Percentiles rank a stretch among this genome's conserved stretches.
phyloP scores from a whole-genome alignment of 2,329 filamentous ascomycete genomes.

The Cytospora chrysosperma region DNA sequence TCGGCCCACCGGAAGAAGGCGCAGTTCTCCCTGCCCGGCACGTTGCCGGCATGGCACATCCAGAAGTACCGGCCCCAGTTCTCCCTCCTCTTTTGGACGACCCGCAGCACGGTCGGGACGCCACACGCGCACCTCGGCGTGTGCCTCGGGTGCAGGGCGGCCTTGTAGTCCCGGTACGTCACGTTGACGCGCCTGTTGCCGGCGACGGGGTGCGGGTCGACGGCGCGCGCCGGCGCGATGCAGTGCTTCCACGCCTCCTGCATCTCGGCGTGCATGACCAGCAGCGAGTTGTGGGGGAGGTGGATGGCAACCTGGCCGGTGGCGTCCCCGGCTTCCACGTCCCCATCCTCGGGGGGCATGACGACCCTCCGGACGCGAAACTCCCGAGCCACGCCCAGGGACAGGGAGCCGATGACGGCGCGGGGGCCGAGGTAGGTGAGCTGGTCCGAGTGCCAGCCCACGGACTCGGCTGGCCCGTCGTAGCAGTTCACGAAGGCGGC shows the following conservation, averaged over 20 bases:
- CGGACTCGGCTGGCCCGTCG: slow-evolving; percentile 72
- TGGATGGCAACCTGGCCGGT: slow-evolving; percentile 90
- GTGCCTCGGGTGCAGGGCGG: slow-evolving; percentile 70
- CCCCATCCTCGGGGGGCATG: slow-evolving; percentile 54
- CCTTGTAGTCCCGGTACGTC: slow-evolving; percentile 86
- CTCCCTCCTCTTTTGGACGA: slow-evolving; percentile 75
- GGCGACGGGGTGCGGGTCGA: slow-evolving; percentile 82
- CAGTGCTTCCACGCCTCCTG: slow-evolving; percentile 96
- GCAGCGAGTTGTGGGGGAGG: slow-evolving; percentile 87
- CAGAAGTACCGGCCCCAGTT: slow-evolving; percentile 79
- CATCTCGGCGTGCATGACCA: slow-evolving; percentile 98
- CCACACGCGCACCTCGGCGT: slow-evolving; percentile 79
- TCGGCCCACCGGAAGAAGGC: slow-evolving; percentile 81
- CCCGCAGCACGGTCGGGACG: slow-evolving; percentile 67
- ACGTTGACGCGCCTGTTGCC: slow-evolving; percentile 85
- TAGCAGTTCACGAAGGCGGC: slow-evolving; percentile 96
- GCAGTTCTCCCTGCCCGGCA: slow-evolving; percentile 68
- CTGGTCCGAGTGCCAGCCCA: slow-evolving; percentile 92
- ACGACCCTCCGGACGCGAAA: slow-evolving; percentile 83
- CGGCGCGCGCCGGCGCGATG: slow-evolving; percentile 70
- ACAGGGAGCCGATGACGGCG: slow-evolving; percentile 84
- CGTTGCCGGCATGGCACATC: slow-evolving; percentile 83
- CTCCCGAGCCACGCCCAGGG: slow-evolving; percentile 86
- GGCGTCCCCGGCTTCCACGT: slow-evolving; percentile 49
- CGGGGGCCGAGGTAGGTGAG: slow-evolving; percentile 89